Evolutionary conservation across 2,329 filamentous ascomycete genomes (phyloP), one percentile per base, ranked within the genome.

Genomic region (Cercospora janseana): DNA sequence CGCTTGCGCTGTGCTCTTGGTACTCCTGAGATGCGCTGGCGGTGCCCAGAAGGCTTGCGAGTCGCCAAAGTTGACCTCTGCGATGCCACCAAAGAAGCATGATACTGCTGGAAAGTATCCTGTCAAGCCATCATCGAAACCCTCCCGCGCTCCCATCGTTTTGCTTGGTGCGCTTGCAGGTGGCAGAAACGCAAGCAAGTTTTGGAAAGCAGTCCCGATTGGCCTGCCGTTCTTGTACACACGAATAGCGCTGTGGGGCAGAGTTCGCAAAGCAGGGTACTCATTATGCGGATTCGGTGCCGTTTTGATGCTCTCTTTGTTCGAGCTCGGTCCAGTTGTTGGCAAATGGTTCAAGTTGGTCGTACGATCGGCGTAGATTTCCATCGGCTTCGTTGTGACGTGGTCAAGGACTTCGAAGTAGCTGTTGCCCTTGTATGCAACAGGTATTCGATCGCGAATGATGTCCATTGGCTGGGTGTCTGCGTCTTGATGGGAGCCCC

Each of bases 81-180:
- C 91, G 1, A 91, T 87, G 18, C 92, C 93, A 45, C 91, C 92
- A 35, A 87, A 84, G 72, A 96, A 97, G 16, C 93, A 87, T 61
- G 90, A 93, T 15, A 98, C 83, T 16, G 91, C 88, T 1, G 93
- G 93, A 65, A 95, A 95, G 72, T 98, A 98, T 8, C 93, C 94
- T 1, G 96, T 80, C 78, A 93, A 87, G 27, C 92, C 93, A 64
- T 98, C 93, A 65, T 98, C 93, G 55, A 95, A 82, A 21, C 89
- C 89, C 55, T 93, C 87, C 42, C 93, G 78, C 13, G 88, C 89
- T 9, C 87, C 60, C 32, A 86, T 79, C 57, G 87, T 83, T 4
- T 79, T 73, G 52, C 83, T 80, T 4, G 86, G 85, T 54, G 82
- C 83, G 4, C 88, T 95, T 0, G 93, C 91, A 0, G 91, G 92